Conservation (phyloP, 73 alveolate genomes). For the Tetrahymena borealis region DNA sequence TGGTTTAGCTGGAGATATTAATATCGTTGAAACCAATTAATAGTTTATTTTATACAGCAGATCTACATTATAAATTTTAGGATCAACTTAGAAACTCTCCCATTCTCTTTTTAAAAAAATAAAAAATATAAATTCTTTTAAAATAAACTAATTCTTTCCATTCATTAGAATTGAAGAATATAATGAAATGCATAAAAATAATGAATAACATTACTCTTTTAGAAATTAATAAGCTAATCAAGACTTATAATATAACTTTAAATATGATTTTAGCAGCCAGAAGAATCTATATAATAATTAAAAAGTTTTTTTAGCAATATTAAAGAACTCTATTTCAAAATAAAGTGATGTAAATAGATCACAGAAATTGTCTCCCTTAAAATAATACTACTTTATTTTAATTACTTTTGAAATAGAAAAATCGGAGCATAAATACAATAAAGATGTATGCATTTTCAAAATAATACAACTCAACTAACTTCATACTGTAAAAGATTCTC, state of each 20-base stretch:
- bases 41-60: background rate
- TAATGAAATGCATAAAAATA: background rate
- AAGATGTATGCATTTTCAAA: background rate
- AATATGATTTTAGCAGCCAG: too few species aligned
- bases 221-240: too few species aligned
- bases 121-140: background rate
- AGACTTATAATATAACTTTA: too few species aligned
- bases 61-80: background rate
- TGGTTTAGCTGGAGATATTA: background rate
- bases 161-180: background rate
- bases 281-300: too few species aligned
- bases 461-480: background rate
- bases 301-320: too few species aligned
- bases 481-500: background rate
- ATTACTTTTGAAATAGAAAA: background rate
- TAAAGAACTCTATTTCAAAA: too few species aligned
- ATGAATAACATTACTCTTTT: background rate
- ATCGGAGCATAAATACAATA: background rate
- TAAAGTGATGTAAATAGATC: background rate
- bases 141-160: background rate
- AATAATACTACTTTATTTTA: background rate
- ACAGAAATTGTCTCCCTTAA: background rate
- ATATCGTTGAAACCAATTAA: background rate
- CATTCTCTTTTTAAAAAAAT: background rate
- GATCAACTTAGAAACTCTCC: background rate